Percentiles rank a stretch among this genome's conserved stretches.
phyloP scores from a whole-genome alignment of 106 monocot species.

The Narthecium ossifragum region DNA sequence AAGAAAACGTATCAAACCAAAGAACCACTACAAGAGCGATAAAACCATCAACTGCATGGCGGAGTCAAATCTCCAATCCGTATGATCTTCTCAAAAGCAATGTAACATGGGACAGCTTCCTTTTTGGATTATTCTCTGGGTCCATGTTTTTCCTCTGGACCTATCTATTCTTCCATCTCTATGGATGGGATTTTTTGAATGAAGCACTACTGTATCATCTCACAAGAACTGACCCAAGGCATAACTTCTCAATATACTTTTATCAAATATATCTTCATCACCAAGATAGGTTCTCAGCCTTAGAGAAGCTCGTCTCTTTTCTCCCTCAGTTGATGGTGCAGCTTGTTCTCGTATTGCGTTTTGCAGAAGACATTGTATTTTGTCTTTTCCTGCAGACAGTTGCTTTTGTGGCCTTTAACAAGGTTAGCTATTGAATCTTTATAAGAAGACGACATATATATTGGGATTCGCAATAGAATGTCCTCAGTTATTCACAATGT shows the following conservation, averaged over 20 bases:
- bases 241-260: conserved; percentile 97
- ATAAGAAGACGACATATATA: too few relatives aligned
- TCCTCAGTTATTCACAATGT: too few relatives aligned
- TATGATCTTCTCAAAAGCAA: conserved; percentile 22
- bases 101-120: conserved; percentile 39
- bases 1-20: background rate
- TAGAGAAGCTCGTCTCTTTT: conserved; percentile 75
- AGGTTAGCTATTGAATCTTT: too few relatives aligned
- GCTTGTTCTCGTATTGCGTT: conserved; percentile 43
- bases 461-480: too few relatives aligned
- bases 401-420: conserved; percentile 95
- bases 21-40: background rate
- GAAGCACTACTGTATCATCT: conserved; percentile 96
- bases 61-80: conserved; percentile 15
- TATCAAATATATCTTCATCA: conserved; percentile 94
- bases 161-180: conserved; percentile 59
- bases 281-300: conserved; percentile 61
- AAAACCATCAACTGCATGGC: conserved; percentile 8
- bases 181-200: conserved; percentile 93
- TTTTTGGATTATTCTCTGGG: conserved; percentile 80
- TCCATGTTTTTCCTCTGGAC: conserved; percentile 60
- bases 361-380: conserved; percentile 65
- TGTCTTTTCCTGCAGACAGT: conserved; percentile 91
- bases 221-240: conserved; percentile 87
- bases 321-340: conserved; percentile 87